These are phyloP conservation scores for Ceratonia siliqua DNA, from an alignment of 306 rosid genomes.

Conservation along the genomic window DNA sequence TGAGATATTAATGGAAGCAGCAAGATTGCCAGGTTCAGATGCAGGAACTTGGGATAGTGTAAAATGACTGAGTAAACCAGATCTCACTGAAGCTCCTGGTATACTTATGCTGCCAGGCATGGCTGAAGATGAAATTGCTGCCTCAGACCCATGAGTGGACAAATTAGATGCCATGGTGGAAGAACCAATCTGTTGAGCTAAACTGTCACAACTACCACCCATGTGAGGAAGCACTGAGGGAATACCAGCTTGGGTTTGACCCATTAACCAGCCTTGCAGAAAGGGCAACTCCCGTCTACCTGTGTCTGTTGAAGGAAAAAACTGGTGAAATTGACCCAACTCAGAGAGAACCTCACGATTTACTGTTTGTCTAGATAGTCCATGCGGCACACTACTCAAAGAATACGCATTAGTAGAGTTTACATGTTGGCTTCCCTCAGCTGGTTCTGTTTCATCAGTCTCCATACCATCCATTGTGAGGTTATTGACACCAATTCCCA, in stretches of 20 bases:
- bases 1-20: constrained; percentile 41
- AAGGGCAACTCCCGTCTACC: constrained; percentile 86
- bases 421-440: constrained; percentile 40
- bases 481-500: constrained; percentile 41
- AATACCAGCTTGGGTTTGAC: constrained; percentile 81
- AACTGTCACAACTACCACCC: constrained; percentile 41
- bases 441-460: constrained; percentile 45
- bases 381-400: constrained; percentile 38
- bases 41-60: constrained; percentile 58
- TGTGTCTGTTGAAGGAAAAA: constrained; percentile 62
- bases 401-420: constrained; percentile 46
- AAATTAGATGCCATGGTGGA: constrained; percentile 25
- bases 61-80: constrained; percentile 59
- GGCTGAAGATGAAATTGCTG: constrained; percentile 49
- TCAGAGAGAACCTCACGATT: constrained; percentile 43
- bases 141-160: constrained; percentile 37
- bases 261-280: constrained; percentile 93
- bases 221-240: constrained; percentile 56
- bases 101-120: constrained; percentile 52
- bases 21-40: constrained; percentile 57
- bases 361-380: constrained; percentile 42
- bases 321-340: constrained; percentile 44
- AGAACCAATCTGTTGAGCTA: constrained; percentile 39
- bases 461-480: constrained; percentile 50
- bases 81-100: constrained; percentile 65